These are phyloP conservation scores for Macrolepiota fuliginosa DNA, from an alignment of 768 basidiomycete genomes.

Conservation along the genomic window DNA sequence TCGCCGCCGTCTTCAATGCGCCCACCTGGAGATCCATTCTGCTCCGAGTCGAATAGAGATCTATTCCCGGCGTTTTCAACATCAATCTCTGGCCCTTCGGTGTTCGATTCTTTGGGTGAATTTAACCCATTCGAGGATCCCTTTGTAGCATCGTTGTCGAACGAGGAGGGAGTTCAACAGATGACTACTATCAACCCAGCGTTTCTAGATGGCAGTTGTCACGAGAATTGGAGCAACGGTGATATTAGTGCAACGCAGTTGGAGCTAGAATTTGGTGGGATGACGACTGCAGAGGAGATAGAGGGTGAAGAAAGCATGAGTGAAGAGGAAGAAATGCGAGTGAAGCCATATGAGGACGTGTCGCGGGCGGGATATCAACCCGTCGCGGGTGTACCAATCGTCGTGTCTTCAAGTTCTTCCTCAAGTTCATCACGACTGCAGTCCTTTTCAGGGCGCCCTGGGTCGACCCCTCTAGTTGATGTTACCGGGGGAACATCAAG, in stretches of 20 bases:
- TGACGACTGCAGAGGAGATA: background rate
- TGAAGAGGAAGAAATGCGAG: background rate
- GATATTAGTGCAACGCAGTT: background rate
- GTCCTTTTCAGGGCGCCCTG: background rate
- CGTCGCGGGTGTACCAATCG: background rate
- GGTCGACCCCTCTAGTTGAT: background rate
- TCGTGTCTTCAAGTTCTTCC: background rate
- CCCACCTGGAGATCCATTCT: background rate
- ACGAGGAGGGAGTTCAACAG: background rate
- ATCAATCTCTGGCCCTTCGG: background rate
- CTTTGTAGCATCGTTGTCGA: background rate
- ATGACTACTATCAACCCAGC: conserved; percentile 3
- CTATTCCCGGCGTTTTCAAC: background rate
- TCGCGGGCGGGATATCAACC: background rate
- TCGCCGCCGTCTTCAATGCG: background rate
- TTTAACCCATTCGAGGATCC: background rate
- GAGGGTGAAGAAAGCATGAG: background rate
- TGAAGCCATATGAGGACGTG: background rate
- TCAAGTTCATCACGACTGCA: background rate
- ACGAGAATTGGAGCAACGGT: background rate
- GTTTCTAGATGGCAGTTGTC: background rate
- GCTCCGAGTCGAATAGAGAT: background rate
- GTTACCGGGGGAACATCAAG: background rate
- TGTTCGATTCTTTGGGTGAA: background rate
- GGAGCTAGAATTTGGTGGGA: background rate